A percentile compares a stretch with the other conserved stretches of the same genome.
These are phyloP conservation scores for Ganoderma sp. DNA, from an alignment of 1,284 basidiomycete species.

Conservation along the genomic window DNA sequence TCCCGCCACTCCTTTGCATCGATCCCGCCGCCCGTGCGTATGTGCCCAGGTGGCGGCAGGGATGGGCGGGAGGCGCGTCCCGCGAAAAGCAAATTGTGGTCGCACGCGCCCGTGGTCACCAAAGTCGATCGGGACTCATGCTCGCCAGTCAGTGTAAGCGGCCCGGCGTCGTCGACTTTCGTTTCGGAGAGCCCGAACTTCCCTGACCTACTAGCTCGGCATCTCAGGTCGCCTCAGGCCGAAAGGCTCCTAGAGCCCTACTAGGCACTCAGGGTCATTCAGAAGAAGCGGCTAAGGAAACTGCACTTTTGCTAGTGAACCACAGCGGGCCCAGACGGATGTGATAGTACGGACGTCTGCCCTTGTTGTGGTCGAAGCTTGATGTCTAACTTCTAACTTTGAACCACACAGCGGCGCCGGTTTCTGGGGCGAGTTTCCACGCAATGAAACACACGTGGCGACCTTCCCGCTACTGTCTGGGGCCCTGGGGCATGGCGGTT, in stretches of 20 bases:
- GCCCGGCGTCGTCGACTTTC: neutral
- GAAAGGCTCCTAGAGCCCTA: no score
- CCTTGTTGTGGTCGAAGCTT: neutral
- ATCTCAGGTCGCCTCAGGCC: no score
- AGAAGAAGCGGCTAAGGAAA: no score
- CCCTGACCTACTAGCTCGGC: no score
- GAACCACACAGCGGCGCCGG: neutral
- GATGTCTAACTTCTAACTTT: neutral
- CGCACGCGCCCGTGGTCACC: neutral
- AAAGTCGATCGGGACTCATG: neutral
- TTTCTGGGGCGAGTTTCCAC: neutral
- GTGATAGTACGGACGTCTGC: neutral
- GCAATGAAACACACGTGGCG: neutral
- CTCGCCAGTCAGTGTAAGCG: neutral
- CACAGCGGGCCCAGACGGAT: neutral
- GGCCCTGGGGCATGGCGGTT: no score
- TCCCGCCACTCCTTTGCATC: neutral
- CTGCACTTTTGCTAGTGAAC: no score
- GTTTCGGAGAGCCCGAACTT: no score
- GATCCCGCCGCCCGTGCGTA: neutral
- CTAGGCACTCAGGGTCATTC: no score
- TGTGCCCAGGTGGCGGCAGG: neutral
- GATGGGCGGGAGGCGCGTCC: neutral
- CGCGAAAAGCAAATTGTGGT: conserved; percentile 3
- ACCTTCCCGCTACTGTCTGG: no score